These are phyloP conservation scores for Sugiyamaella floridensis DNA, from an alignment of 805 yeast genomes.

Conservation along the genomic window DNA sequence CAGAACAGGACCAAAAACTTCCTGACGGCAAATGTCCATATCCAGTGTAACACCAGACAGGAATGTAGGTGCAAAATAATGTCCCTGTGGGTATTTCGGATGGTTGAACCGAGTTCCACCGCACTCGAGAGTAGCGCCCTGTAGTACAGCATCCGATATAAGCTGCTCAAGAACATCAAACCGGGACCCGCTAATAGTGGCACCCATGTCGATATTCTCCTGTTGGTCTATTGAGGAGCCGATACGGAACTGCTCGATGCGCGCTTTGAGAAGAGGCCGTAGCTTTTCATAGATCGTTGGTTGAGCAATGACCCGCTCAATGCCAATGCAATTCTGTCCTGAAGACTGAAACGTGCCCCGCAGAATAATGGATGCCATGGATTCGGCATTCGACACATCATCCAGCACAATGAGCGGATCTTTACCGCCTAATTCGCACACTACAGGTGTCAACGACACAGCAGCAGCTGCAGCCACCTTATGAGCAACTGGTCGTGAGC, in stretches of 20 bases:
- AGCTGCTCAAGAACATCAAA: constrained; percentile 61
- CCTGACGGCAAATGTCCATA: constrained; percentile 79
- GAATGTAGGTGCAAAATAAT: constrained; percentile 85
- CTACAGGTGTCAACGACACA: constrained; percentile 84
- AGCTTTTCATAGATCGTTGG: constrained; percentile 60
- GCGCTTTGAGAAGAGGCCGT: constrained; percentile 46
- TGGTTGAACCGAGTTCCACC: constrained; percentile 82
- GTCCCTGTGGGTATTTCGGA: constrained; percentile 94
- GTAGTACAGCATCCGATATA: constrained; percentile 62
- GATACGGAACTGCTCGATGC: constrained; percentile 58
- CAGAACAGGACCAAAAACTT: constrained; percentile 90
- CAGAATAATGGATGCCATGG: constrained; percentile 71
- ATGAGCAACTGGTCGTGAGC: constrained; percentile 92
- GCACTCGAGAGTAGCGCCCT: constrained; percentile 71
- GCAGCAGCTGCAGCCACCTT: constrained; percentile 79
- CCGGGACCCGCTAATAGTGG: constrained; percentile 76
- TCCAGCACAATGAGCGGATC: constrained; percentile 87
- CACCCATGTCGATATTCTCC: constrained; percentile 93
- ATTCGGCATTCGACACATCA: constrained; percentile 45
- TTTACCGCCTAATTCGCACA: constrained; percentile 94
- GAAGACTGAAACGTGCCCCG: constrained; percentile 96
- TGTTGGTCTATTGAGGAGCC: constrained; percentile 92
- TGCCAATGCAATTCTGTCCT: constrained; percentile 97
- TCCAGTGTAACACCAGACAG: constrained; percentile 69
- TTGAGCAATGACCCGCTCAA: constrained; percentile 84